These are phyloP conservation scores for Byssoonygena ceratinophila DNA, from an alignment of 2,329 filamentous ascomycete genomes.

Conservation along the genomic window DNA sequence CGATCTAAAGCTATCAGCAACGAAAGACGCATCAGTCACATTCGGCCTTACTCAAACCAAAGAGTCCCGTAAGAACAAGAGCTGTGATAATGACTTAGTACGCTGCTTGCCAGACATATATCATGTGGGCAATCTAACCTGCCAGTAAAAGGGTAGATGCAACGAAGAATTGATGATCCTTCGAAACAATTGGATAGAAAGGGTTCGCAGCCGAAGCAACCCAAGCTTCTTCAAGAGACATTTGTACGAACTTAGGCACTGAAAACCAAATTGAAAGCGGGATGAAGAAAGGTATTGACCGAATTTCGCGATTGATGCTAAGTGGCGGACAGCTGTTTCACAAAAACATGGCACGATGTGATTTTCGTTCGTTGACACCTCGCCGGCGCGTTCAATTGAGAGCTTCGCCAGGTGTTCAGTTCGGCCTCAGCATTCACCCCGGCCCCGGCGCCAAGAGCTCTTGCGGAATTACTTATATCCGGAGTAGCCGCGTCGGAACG, in stretches of 20 bases:
- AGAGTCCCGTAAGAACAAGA: conserved; percentile 62
- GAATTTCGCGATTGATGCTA: background rate
- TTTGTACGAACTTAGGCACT: conserved; percentile 17
- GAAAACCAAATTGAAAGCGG: background rate
- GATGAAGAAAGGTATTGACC: background rate
- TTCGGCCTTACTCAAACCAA: conserved; percentile 65
- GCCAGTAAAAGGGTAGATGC: conserved; percentile 64
- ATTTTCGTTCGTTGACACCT: background rate
- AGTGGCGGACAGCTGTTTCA: too few relatives aligned
- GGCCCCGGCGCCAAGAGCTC: too few relatives aligned
- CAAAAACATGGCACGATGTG: background rate
- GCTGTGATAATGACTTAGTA: conserved; percentile 30
- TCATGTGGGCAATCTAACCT: conserved; percentile 36
- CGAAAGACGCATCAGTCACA: background rate
- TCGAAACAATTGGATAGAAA: conserved; percentile 68
- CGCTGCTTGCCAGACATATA: background rate
- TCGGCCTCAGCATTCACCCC: background rate
- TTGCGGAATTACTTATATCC: background rate
- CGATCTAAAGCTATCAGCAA: conserved; percentile 51
- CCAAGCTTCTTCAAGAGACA: conserved; percentile 81
- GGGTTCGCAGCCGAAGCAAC: conserved; percentile 80
- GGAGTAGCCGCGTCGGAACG: background rate
- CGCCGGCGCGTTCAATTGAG: background rate
- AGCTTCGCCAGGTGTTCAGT: conserved; percentile 5
- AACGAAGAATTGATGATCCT: conserved; percentile 72